Evolutionary conservation across 352 stramenopile genomes (phyloP).

Genomic region (Pythium aristosporum): DNA sequence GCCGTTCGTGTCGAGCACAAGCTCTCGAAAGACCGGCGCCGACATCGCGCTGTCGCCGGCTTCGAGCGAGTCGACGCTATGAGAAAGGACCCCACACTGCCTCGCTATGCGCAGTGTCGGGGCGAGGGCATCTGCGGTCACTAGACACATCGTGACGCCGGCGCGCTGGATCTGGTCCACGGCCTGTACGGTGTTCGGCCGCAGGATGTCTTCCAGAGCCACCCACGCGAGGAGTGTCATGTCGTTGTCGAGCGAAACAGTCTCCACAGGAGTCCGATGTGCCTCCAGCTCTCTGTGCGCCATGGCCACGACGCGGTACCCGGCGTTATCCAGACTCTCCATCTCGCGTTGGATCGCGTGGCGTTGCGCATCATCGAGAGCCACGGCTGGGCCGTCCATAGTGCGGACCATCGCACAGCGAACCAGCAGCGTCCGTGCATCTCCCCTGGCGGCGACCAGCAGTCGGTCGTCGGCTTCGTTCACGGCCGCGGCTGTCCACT

Average conservation of each 20-base stretch:
- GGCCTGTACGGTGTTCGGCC: conserved; percentile 81
- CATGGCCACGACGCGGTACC: conserved; percentile 73
- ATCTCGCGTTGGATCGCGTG: conserved; percentile 22
- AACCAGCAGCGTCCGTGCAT: conserved; percentile 49
- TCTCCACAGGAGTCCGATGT: conserved; percentile 1
- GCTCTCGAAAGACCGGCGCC: conserved; percentile 48
- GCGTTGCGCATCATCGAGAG: conserved; percentile 3
- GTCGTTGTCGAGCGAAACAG: conserved; percentile 31
- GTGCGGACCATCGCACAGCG: conserved; percentile 32
- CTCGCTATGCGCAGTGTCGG: conserved; percentile 86
- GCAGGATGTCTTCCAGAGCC: conserved; percentile 91
- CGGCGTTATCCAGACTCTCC: conserved; percentile 65
- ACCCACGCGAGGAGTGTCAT: conserved; percentile 72
- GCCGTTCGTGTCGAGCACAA: conserved; percentile 44
- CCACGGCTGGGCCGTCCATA: conserved; percentile 4
- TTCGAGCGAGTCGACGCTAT: conserved; percentile 20
- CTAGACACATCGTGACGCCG: conserved; percentile 90
- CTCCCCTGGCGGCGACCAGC: conserved; percentile 41
- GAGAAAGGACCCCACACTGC: conserved; percentile 84
- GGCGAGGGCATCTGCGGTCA: conserved; percentile 88
- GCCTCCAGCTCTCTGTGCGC: conserved; percentile 30
- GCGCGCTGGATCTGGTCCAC: conserved; percentile 87
- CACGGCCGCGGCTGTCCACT: conserved; percentile 91
- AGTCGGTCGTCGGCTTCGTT: conserved; percentile 18
- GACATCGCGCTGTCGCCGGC: conserved; percentile 30